Evolutionary conservation across 2,329 filamentous ascomycete genomes (phyloP), one percentile per base, ranked within the genome.

Genomic region (Trichoderma sp.): DNA sequence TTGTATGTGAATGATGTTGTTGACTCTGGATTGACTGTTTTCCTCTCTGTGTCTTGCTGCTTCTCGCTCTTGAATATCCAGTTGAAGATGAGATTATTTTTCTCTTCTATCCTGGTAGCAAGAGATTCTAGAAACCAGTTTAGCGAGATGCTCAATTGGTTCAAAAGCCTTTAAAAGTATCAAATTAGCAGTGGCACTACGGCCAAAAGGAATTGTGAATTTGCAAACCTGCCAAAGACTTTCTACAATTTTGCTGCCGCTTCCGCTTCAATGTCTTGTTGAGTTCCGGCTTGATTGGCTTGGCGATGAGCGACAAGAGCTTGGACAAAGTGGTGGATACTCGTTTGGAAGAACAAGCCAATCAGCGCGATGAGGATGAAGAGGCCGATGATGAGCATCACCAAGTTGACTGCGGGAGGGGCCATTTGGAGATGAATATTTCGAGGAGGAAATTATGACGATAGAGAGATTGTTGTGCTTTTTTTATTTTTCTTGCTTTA

Each of bases 251-350:
- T 75, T 53, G 56, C 31, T n/a, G 18, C 18, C 2, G 18, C 41
- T 66, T 71, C 18, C 3, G 12, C 41, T 67, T 72, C 74, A 27
- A 14, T 16, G 45, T 60, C 67, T 6, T 33, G n/a, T 4, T 59
- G 35, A 62, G 27, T 60, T 68, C 29, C 66, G n/a, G 27, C 8
- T 75, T 71, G 38, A 21, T 73, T 62, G 68, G 27, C 45, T n/a
- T 60, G 71, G 65, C 56, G 71, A 69, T 69, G 64, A 3, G 31
- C 65, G 68, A 80, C 76, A 41, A 83, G 78, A 16, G 78, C 79
- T 14, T 79, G 71, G 31, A 82, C 80, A 75, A 84, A 85, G 29
- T 71, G 76, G 59, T 80, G 77, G 65, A 86, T 76, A 53, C 79
- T 75, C 53, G 74, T 77, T 35, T 81, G 82, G 75, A 81, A 77